Evolutionary conservation across 164 flowering plant genomes (phyloP).

Genomic region (Malania oleifera): DNA sequence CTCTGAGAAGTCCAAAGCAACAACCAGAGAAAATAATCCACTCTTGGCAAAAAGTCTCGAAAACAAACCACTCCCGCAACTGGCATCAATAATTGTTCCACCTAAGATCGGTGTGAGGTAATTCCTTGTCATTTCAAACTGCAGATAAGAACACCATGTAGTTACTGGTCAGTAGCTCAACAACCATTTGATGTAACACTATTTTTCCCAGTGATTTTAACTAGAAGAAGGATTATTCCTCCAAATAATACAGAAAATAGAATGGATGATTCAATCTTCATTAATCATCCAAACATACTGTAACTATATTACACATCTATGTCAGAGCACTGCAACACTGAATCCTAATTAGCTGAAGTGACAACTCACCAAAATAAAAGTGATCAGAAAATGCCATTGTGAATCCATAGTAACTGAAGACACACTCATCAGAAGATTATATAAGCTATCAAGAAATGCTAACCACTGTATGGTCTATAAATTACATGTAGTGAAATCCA

Average conservation of each 20-base stretch:
- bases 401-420: no score
- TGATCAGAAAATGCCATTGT: no score
- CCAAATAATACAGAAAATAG: neutral
- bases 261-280: neutral
- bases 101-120: constrained; percentile 74
- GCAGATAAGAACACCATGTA: constrained; percentile 26
- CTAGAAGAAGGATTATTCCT: neutral
- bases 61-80: constrained; percentile 90
- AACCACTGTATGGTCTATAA: no score
- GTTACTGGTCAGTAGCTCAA: neutral
- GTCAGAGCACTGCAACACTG: neutral
- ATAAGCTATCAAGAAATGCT: no score
- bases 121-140: constrained; percentile 81
- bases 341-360: no score
- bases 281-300: neutral
- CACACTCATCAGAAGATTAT: no score
- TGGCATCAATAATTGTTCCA: constrained; percentile 86
- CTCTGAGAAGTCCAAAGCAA: constrained; percentile 89
- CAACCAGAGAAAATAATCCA: constrained; percentile 70
- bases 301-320: neutral
- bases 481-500: no score
- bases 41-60: constrained; percentile 78
- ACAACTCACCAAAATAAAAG: no score
- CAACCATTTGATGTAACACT: no score
- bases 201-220: neutral